Evolutionary conservation across 2,329 filamentous ascomycete genomes (phyloP), one percentile per base, ranked within the genome.

Genomic region (Colletotrichum sublineola): DNA sequence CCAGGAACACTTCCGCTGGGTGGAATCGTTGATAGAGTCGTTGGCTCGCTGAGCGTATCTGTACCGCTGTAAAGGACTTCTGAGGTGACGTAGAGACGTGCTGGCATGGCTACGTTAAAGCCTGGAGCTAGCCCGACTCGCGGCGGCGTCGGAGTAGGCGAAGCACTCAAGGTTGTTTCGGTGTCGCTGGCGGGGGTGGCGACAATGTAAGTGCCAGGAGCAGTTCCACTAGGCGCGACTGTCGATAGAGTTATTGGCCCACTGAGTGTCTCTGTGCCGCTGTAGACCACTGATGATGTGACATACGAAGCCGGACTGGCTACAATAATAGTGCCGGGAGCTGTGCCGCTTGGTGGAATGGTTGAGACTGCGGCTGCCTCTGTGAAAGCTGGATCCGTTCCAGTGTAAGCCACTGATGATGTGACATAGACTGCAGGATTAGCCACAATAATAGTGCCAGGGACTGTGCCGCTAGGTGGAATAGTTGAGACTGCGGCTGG

Each of bases 191-290:
- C 24, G 24, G 24, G 24, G 1, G 24, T 24, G 24, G 24, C 24
- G 24, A 74, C 61, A 7, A 75, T 68, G n/a, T 70, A 56, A 2
- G 70, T 72, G 1, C 74, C 73, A n/a, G 74, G 69, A 2, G 18
- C 33, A 3, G 74, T 70, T 12, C 63, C 68, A 4, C n/a, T 58
- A 2, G 66, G 63, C 12, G 65, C 38, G 7, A 73, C 57, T 1
- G 74, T 73, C 4, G 53, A 42, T 1, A 74, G 24, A 24, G 24
- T 70, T 20, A 67, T 64, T 3, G 46, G 60, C 6, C 60, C 53
- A 5, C 53, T 36, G 20, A 62, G 38, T 0, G 67, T 67, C 3
- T 15, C 50, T 1, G 46, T 60, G 7, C 67, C 73, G 2, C 55
- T 72, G 24, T 70, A 60, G 18, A 62, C 64, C 2, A 55, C 55